Conservation (phyloP, 768 basidiomycete species). For the Phylloporus rhodoxanthus region DNA sequence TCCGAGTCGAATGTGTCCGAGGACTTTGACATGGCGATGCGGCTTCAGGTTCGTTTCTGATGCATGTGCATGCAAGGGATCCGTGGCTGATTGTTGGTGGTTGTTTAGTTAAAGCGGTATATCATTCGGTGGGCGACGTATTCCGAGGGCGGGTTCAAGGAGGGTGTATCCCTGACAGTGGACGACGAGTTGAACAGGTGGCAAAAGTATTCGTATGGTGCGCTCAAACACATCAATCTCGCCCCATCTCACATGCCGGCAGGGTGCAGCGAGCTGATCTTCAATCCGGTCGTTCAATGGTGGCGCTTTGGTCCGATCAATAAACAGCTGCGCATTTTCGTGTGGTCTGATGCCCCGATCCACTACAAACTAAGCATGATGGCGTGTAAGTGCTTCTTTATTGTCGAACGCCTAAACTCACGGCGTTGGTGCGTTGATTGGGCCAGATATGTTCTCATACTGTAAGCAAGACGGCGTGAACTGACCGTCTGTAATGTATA, state of each 20-base stretch:
- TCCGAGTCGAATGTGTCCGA: constrained; percentile 63
- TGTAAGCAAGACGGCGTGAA: constrained; percentile 30
- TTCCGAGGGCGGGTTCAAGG: constrained; percentile 82
- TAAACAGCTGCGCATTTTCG: constrained; percentile 67
- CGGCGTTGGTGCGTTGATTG: neutral
- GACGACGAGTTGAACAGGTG: constrained; percentile 93
- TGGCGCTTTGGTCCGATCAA: constrained; percentile 77
- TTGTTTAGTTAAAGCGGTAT: constrained; percentile 17
- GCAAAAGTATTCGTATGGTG: constrained; percentile 82
- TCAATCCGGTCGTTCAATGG: constrained; percentile 79
- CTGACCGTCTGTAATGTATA: neutral
- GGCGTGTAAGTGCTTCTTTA: constrained; percentile 36
- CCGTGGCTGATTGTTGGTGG: neutral
- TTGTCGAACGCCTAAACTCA: constrained; percentile 4
- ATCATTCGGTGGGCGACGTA: constrained; percentile 69
- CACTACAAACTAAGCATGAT: constrained; percentile 73
- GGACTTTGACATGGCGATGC: constrained; percentile 64
- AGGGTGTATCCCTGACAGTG: constrained; percentile 87
- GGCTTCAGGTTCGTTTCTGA: constrained; percentile 39
- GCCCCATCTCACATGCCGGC: constrained; percentile 12
- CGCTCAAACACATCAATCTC: constrained; percentile 1
- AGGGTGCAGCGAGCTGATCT: constrained; percentile 54
- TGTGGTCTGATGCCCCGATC: constrained; percentile 73
- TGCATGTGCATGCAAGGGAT: neutral
- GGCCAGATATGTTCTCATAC: constrained; percentile 46